Conservation (phyloP, 495 filamentous ascomycete genomes). For the Penicillium parvum region DNA sequence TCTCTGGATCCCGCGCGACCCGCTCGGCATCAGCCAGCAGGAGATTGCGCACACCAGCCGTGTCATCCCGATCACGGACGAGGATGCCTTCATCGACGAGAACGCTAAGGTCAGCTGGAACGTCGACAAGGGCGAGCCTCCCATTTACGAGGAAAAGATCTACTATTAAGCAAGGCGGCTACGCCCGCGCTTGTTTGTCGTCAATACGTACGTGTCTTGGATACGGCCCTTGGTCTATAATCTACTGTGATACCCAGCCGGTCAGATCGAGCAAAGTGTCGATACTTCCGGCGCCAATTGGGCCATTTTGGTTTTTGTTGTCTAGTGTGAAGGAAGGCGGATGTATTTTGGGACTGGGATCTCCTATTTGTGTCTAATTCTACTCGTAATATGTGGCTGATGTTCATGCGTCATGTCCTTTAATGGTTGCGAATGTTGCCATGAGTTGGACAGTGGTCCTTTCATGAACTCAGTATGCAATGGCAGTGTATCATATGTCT, state of each 20-base stretch:
- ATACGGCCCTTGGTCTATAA: slow-evolving; percentile 11
- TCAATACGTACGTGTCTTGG: background rate
- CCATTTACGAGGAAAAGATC: slow-evolving; percentile 72
- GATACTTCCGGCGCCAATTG: slow-evolving; percentile 10
- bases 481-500: slow-evolving; percentile 5
- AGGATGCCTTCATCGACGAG: slow-evolving; percentile 74
- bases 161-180: slow-evolving; percentile 35
- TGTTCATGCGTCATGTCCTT: slow-evolving; percentile 14
- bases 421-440: slow-evolving; percentile 14
- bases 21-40: slow-evolving; percentile 68
- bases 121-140: slow-evolving; percentile 63
- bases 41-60: slow-evolving; percentile 68
- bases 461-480: background rate
- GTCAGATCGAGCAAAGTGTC: background rate
- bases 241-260: slow-evolving; percentile 22
- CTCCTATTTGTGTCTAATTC: slow-evolving; percentile 3
- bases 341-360: background rate
- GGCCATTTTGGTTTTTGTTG: slow-evolving; percentile 8
- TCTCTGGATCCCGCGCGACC: slow-evolving; percentile 81
- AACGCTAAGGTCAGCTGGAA: slow-evolving; percentile 79
- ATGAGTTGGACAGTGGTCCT: slow-evolving; percentile 3
- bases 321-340: background rate
- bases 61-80: slow-evolving; percentile 77
- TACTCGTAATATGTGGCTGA: slow-evolving; percentile 18
- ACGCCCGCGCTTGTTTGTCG: background rate